Evolutionary conservation across 1,284 basidiomycete species (phyloP).

Genomic region (Leccinum pachyderme): DNA sequence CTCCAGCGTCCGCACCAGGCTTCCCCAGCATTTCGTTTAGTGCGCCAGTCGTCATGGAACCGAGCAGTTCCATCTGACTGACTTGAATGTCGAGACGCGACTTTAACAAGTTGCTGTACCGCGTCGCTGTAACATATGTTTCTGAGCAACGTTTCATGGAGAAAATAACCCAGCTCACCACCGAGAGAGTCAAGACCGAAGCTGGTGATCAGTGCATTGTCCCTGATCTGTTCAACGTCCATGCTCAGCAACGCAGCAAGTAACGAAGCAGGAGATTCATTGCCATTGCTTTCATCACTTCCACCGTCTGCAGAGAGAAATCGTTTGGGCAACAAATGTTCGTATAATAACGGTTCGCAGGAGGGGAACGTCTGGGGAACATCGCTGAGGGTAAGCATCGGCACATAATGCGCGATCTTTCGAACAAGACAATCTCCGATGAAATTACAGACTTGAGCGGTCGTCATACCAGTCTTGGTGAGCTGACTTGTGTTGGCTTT

Average conservation of each 20-base stretch:
- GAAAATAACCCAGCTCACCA: conserved; percentile 16
- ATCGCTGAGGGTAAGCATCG: conserved; percentile 28
- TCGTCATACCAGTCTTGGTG: conserved; percentile 33
- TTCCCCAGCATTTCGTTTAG: conserved; percentile 27
- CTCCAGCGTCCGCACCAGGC: conserved; percentile 7
- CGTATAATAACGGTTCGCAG: conserved; percentile 28
- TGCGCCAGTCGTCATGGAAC: conserved; percentile 27
- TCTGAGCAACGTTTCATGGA: neutral
- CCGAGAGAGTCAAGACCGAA: conserved; percentile 32
- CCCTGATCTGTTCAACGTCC: conserved; percentile 26
- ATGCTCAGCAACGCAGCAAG: conserved; percentile 27
- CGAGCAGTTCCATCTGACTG: conserved; percentile 33
- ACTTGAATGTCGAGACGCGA: conserved; percentile 27
- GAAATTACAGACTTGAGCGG: conserved; percentile 32
- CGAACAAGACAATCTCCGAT: conserved; percentile 31
- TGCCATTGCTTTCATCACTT: conserved; percentile 8
- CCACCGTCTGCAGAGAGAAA: conserved; percentile 20
- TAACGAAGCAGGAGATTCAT: conserved; percentile 25
- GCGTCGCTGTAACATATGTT: conserved; percentile 17
- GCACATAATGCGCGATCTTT: conserved; percentile 32
- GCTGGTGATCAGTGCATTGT: conserved; percentile 31
- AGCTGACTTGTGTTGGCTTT: conserved; percentile 32
- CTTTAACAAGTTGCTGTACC: conserved; percentile 31
- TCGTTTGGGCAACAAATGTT: conserved; percentile 21
- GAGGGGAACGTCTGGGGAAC: conserved; percentile 24